Percentiles rank a stretch among this genome's conserved stretches.
Evolutionary conservation across 2,329 filamentous ascomycete species (phyloP).

Genomic region (Shiraia sp.): DNA sequence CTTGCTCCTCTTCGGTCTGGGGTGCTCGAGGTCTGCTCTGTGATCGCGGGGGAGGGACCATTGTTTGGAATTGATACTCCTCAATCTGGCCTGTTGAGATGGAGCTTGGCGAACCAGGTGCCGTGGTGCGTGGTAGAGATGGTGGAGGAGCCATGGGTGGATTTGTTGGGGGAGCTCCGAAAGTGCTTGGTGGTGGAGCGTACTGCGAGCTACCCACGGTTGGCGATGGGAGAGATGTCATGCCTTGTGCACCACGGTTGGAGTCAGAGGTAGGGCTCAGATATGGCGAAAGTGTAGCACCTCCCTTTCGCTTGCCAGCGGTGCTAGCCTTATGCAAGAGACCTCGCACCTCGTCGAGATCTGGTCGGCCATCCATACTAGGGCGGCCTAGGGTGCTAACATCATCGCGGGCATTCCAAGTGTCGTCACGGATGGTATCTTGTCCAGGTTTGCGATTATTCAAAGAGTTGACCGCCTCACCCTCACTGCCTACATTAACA

Average conservation of each 20-base stretch:
- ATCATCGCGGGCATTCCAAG: slow-evolving; percentile 49
- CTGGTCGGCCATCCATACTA: slow-evolving; percentile 47
- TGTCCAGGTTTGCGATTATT: slow-evolving; percentile 48
- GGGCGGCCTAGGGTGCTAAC: slow-evolving; percentile 44
- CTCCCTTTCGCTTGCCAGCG: slow-evolving; percentile 48
- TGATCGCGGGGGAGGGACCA: slow-evolving; percentile 34
- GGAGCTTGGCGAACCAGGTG: slow-evolving; percentile 35
- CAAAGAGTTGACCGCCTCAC: slow-evolving; percentile 49
- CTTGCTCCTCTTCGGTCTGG: slow-evolving; percentile 21
- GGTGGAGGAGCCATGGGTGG: slow-evolving; percentile 18
- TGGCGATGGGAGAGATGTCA: slow-evolving; percentile 37
- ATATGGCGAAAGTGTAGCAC: slow-evolving; percentile 28
- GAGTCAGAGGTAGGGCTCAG: slow-evolving; percentile 19
- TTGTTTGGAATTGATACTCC: slow-evolving; percentile 39
- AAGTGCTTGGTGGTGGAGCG: slow-evolving; percentile 21
- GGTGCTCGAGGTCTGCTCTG: slow-evolving; percentile 19
- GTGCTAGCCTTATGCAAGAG: slow-evolving; percentile 51
- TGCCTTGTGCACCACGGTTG: slow-evolving; percentile 19
- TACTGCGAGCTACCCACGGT: slow-evolving; percentile 19
- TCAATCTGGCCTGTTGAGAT: slow-evolving; percentile 38
- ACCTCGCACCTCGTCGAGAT: slow-evolving; percentile 52
- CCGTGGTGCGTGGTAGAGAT: slow-evolving; percentile 21
- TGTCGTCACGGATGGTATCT: slow-evolving; percentile 51
- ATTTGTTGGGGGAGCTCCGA: no score
- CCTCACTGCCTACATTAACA: slow-evolving; percentile 33